Conservation (phyloP, 73 alveolate species). For the Paramecium tetraurelia region DNA sequence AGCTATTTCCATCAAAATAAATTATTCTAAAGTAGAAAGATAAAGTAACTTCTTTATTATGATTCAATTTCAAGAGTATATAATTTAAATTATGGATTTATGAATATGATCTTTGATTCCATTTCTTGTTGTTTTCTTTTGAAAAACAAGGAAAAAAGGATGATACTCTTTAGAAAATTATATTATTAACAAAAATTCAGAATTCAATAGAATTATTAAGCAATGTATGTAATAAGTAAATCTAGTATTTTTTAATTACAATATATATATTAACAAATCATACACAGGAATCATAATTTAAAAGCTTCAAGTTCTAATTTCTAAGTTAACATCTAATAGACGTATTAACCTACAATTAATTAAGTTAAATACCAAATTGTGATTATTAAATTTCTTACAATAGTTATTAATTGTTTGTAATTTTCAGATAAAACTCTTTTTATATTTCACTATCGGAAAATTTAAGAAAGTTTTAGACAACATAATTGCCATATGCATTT, state of each 20-base stretch:
- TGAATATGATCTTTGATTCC: no score
- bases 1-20: neutral
- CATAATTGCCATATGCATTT: conserved; percentile 35
- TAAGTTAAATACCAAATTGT: neutral
- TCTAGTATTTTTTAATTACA: neutral
- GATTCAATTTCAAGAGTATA: neutral
- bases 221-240: neutral
- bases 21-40: no score
- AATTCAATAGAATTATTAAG: neutral
- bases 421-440: neutral
- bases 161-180: no score
- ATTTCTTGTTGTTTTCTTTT: no score
- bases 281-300: neutral
- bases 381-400: neutral
- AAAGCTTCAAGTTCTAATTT: neutral
- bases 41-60: neutral
- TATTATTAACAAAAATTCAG: neutral
- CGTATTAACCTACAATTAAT: neutral
- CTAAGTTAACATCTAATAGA: neutral
- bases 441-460: neutral
- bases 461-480: neutral
- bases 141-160: no score
- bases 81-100: no score
- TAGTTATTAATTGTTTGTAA: neutral
- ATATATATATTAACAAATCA: neutral